phyloP scores from a whole-genome alignment of 345 rosid genomes.

The Limnanthes douglasii region DNA sequence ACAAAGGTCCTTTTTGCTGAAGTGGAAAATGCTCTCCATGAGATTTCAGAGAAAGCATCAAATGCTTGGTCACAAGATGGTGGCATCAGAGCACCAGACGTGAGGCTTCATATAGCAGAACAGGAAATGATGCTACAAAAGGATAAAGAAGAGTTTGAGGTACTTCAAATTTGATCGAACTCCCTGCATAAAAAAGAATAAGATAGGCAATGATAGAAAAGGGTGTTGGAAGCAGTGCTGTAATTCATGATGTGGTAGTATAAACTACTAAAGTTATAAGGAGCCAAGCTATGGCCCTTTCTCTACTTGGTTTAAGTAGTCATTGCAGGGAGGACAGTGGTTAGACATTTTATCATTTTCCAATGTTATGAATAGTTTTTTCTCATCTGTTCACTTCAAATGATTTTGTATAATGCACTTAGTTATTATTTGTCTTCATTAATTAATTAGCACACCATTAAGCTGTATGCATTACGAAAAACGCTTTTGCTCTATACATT shows the following conservation, averaged over 20 bases:
- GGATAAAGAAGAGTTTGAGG: constrained; percentile 75
- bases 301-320: no score
- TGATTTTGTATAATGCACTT: constrained; percentile 1
- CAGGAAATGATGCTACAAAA: constrained; percentile 47
- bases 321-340: no score
- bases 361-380: no score
- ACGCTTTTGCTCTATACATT: constrained; percentile 1
- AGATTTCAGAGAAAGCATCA: constrained; percentile 29
- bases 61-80: constrained; percentile 19
- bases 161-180: constrained; percentile 14
- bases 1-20: constrained; percentile 55
- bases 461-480: no score
- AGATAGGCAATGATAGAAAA: constrained; percentile 2
- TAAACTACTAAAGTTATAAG: no score
- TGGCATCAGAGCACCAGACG: constrained; percentile 15
- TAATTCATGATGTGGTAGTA: neutral
- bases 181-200: constrained; percentile 6
- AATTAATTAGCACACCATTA: no score
- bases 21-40: constrained; percentile 41
- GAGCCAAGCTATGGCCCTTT: no score
- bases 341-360: no score
- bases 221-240: constrained; percentile 4
- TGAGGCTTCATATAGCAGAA: constrained; percentile 27
- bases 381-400: no score
- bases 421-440: constrained; percentile 3